Base-by-base conservation (phyloP, 192 early-diverging fungal genomes). In the Funneliformis mosseae region DNA sequence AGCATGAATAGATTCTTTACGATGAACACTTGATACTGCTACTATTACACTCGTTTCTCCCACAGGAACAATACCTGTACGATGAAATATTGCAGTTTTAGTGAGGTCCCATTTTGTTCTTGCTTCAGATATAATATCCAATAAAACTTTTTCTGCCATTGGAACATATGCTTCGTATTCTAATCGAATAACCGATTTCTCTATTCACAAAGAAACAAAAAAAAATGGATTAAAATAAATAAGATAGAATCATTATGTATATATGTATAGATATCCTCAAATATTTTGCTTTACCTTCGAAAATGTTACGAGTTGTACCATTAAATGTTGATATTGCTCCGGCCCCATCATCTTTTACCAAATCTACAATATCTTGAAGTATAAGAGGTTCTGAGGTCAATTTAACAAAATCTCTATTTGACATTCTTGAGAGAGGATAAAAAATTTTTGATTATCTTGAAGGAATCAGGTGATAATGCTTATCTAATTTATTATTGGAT, bases 301-400 rank as follows among this genome's bases (percentile, higher is more conserved):
- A 98, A 60, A 86, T 92, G 81, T 94, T 86, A 12, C 96, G 88
- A 0, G 96, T 98, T 0, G 96, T 98, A 14, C 96, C 96, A 21
- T 90, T 89, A 84, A 98, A 98, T 0, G 93, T 94, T 2, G 93
- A 90, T 64, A 97, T 94, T 1, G 96, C 96, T n/a, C 96, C 96
- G 9, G 94, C 94, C 4, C 83, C 82, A 72, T 90, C 89, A 83
- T 88, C 88, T 18, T 91, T 85, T 5, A 95, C 94, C 8, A 89
- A 82, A n/a, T 89, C 81, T 64, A 91, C 85, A 61, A 93, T 88
- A 12, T 82, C 69, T 79, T 92, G 89, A 33, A 93, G 86, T 59
- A 85, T 87, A 21, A 93, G 85, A 25, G 81, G 82, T 45, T 93
- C 93, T 7, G 83, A 2, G 0, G 89, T 89, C 46, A 94, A 85